Evolutionary conservation across 176 grass and related monocot genomes (phyloP).

Genomic region (Aegilops longissima): DNA sequence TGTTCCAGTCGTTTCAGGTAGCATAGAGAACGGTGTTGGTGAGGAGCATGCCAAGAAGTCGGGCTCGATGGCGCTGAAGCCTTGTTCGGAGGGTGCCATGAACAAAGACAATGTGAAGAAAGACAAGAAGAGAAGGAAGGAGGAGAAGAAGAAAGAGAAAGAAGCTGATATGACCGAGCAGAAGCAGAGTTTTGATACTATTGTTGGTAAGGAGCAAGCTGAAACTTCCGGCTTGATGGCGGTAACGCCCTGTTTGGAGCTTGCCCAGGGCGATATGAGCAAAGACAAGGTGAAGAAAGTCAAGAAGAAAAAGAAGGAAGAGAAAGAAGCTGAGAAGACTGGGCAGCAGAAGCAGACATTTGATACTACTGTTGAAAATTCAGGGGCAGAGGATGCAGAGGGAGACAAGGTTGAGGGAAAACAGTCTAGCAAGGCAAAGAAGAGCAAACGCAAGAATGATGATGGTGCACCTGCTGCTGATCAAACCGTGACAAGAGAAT

Average conservation of each 20-base stretch:
- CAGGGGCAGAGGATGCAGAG: not conserved
- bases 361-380: not conserved
- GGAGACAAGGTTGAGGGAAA: not conserved
- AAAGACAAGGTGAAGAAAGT: not conserved
- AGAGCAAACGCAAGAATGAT: constrained; percentile 14
- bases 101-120: not conserved
- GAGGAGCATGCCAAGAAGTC: not conserved
- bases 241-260: not conserved
- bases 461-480: not conserved
- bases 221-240: not conserved
- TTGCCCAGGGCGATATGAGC: not conserved
- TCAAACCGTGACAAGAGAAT: not conserved
- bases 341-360: not conserved
- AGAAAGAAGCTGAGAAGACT: not conserved
- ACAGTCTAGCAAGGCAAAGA: constrained; percentile 27
- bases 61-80: not conserved
- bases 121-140: not conserved
- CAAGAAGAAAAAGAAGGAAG: not conserved
- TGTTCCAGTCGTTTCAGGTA: not conserved
- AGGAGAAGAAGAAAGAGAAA: constrained; percentile 11
- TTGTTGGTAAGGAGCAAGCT: not conserved
- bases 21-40: not conserved
- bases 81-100: not conserved
- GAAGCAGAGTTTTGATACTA: not conserved
- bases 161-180: not conserved